phyloP scores from a whole-genome alignment of 2,329 filamentous ascomycete genomes.

The Sclerotinia subarctica region DNA sequence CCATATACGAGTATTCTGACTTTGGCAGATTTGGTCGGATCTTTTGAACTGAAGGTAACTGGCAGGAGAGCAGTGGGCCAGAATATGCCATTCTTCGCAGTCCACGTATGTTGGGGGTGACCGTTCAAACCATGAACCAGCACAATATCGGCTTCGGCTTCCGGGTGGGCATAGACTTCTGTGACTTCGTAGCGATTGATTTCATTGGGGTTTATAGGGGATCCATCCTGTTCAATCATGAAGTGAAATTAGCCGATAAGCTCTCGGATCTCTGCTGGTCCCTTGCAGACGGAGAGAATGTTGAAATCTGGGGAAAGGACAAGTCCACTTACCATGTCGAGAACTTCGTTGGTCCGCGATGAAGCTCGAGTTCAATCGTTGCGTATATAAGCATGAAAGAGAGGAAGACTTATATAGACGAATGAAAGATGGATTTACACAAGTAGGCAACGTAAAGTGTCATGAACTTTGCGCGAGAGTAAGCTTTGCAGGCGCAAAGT shows the following conservation, averaged over 20 bases:
- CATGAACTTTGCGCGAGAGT: constrained; percentile 2
- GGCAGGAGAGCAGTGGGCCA: constrained; percentile 70
- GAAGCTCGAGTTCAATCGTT: constrained; percentile 10
- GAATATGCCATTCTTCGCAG: constrained; percentile 53
- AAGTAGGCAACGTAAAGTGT: background rate
- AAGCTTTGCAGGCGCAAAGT: constrained; percentile 3
- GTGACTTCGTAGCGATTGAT: constrained; percentile 57
- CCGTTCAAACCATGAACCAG: constrained; percentile 71
- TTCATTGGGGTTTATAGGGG: constrained; percentile 45
- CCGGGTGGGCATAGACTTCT: constrained; percentile 56
- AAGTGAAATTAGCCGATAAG: constrained; percentile 7
- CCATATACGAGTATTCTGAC: constrained; percentile 70
- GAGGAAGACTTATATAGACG: constrained; percentile 16
- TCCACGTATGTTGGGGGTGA: constrained; percentile 61
- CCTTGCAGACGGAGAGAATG: constrained; percentile 7
- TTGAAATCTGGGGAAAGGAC: background rate
- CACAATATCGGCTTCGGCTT: constrained; percentile 61
- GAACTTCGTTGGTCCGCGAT: constrained; percentile 10
- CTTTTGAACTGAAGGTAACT: constrained; percentile 46
- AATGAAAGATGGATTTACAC: constrained; percentile 10
- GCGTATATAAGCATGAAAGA: constrained; percentile 16
- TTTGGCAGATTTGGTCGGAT: constrained; percentile 42
- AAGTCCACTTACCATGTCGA: constrained; percentile 18
- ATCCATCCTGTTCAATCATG: constrained; percentile 41
- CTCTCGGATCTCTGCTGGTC: background rate